Evolutionary conservation across 2,329 filamentous ascomycete species (phyloP).

Genomic region (Rhinocladiella similis): DNA sequence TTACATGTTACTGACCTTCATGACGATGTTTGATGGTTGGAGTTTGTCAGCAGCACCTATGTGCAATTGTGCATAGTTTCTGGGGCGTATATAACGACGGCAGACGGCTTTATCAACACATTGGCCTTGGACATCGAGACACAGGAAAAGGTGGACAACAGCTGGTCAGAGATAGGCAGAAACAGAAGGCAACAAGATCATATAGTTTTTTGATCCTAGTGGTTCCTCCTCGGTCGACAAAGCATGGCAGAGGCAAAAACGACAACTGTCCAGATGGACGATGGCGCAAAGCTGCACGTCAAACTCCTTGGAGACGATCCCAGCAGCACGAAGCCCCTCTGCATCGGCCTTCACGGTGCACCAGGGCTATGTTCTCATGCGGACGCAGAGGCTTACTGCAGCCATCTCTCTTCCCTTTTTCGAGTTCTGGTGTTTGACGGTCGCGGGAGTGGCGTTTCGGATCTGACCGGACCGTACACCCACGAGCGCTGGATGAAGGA

Average conservation of each 20-base stretch:
- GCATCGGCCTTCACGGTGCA: constrained; percentile 16
- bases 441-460: constrained; percentile 12
- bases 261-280: constrained; percentile 11
- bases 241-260: not conserved
- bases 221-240: no score
- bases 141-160: no score
- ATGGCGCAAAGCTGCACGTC: constrained; percentile 14
- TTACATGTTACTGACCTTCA: no score
- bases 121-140: no score
- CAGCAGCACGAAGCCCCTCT: constrained; percentile 5
- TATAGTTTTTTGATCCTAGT: no score
- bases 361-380: constrained; percentile 9
- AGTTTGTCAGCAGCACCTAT: no score
- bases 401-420: constrained; percentile 4
- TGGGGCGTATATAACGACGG: no score
- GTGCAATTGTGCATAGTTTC: no score
- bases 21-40: no score
- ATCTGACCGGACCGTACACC: constrained; percentile 5
- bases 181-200: no score
- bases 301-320: constrained; percentile 3
- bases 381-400: constrained; percentile 7
- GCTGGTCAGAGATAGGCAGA: no score
- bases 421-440: constrained; percentile 19
- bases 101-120: no score
- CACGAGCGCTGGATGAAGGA: constrained; percentile 20